A percentile compares a stretch with the other conserved stretches of the same genome.
phyloP scores from a whole-genome alignment of 495 filamentous ascomycete genomes.

The Oidiodendron maius region DNA sequence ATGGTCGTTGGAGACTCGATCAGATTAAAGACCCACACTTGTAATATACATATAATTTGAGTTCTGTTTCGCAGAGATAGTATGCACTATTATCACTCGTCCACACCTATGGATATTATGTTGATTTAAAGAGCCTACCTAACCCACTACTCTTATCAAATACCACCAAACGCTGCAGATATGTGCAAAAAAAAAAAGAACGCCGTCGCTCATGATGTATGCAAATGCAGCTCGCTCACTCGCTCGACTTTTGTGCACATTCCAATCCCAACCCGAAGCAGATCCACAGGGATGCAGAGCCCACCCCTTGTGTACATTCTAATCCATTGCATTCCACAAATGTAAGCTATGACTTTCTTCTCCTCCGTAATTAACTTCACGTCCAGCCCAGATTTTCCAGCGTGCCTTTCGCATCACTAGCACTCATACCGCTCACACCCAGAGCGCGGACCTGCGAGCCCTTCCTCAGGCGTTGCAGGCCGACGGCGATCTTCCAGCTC shows the following conservation, averaged over 20 bases:
- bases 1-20: no score
- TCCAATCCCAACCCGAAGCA: neutral
- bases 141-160: neutral
- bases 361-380: constrained; percentile 24
- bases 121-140: neutral
- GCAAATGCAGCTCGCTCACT: constrained; percentile 19
- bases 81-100: neutral
- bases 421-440: constrained; percentile 55
- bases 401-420: constrained; percentile 52
- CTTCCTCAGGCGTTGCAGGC: constrained; percentile 65
- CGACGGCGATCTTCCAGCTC: constrained; percentile 87
- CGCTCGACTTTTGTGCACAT: constrained; percentile 9
- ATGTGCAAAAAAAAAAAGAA: constrained; percentile 8
- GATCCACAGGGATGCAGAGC: neutral
- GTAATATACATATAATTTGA: no score
- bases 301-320: neutral
- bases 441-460: constrained; percentile 65
- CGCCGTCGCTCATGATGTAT: constrained; percentile 23
- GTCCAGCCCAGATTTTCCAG: constrained; percentile 58
- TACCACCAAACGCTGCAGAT: neutral
- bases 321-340: neutral
- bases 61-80: no score
- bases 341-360: neutral
- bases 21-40: no score
- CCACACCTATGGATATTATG: neutral